Base-by-base conservation (phyloP, 1,284 basidiomycete genomes). In the Mycosarcoma maydis region DNA sequence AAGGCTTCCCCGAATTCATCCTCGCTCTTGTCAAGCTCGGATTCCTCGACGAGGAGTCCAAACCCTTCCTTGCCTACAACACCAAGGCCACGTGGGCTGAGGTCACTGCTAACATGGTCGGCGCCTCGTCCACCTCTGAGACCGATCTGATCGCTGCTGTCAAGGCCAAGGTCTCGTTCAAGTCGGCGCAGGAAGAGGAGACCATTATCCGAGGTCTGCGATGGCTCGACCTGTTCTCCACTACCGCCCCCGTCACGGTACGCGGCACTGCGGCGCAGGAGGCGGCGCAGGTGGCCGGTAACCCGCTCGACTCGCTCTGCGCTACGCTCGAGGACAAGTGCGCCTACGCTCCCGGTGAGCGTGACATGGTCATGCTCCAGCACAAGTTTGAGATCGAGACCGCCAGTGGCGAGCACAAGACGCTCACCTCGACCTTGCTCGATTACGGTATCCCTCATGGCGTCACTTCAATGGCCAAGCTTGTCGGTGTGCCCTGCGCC, bases 1-100 rank as follows among this genome's bases (percentile, higher is more conserved):
- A 94, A 82, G 94, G 94, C 60, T 98, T 98, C 92, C 94, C 94
- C n/a, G 90, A 92, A 83, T 96, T 98, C 83, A 90, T 98, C 83
- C 88, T 88, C 76, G 89, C 89, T 6, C 87, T 97, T 67, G 93
- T 96, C 45, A 86, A 92, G 79, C 85, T 97, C 49, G 94, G 94
- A 24, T 95, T 92, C 87, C 85, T 98, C 66, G 87, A 92, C 80
- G 88, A 90, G 72, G 84, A 84, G 26, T 85, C 86, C 72, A 90
- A 93, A 85, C 88, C 88, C 17, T 96, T 90, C 89, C 85, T 77
- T n/a, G 56, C 52, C 11, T 52, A 59, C 42, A 52, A 46, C 36
- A 48, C 64, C 48, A 65, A 67, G 34, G 69, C 76, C 17, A 87
- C 88, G 41, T 77, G 78, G 58, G 73, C 80, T 44, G 87, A 94